Conservation (phyloP, 176 grass and related monocot species). For the Musa beccarii region DNA sequence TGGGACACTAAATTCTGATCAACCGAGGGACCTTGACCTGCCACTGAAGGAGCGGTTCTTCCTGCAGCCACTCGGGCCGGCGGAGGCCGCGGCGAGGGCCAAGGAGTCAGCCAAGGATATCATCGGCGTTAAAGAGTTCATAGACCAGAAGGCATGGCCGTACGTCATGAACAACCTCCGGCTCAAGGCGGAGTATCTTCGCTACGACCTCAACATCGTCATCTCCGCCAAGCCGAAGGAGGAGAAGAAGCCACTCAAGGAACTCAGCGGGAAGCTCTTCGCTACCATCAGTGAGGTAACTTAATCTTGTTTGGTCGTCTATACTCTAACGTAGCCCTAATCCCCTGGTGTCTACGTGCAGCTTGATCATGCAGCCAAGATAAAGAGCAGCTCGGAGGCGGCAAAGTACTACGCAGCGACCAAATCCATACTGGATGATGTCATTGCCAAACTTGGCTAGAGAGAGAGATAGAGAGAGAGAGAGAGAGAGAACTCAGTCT, state of each 20-base stretch:
- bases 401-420: conserved; percentile 62
- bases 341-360: conserved; percentile 9
- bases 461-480: not conserved
- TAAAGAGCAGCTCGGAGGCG: conserved; percentile 64
- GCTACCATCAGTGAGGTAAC: not conserved
- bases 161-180: conserved; percentile 83
- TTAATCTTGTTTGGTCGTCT: not conserved
- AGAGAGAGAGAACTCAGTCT: too few species aligned
- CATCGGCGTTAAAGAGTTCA: conserved; percentile 63
- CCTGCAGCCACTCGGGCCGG: conserved; percentile 50
- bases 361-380: conserved; percentile 96
- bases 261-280: conserved; percentile 63
- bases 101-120: conserved; percentile 88
- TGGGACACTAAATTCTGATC: conserved; percentile 57
- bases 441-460: conserved; percentile 74
- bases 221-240: conserved; percentile 77
- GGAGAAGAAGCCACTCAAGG: conserved; percentile 80
- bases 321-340: too few species aligned
- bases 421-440: conserved; percentile 44
- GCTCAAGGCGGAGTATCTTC: conserved; percentile 55
- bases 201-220: conserved; percentile 83
- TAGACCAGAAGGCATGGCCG: conserved; percentile 92
- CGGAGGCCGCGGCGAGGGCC: conserved; percentile 43
- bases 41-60: conserved; percentile 62
- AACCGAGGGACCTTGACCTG: conserved; percentile 49